These are phyloP conservation scores for Cutaneotrichosporon mucoides DNA, from an alignment of 1,284 basidiomycete species.

Conservation along the genomic window DNA sequence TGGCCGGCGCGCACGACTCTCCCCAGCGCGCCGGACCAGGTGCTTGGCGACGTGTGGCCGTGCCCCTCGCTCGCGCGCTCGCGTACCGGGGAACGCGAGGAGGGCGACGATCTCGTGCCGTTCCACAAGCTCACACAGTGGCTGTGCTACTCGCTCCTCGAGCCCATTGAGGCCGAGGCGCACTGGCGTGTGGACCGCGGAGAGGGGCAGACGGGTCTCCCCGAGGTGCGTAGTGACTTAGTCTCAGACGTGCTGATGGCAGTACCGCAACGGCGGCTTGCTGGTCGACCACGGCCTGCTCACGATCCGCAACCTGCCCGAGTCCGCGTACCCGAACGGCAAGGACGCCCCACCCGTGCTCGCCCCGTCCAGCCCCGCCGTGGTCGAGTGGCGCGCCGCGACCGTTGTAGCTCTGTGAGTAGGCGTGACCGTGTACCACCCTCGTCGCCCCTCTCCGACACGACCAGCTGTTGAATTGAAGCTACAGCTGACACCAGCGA, in stretches of 20 bases:
- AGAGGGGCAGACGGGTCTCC: constrained; percentile 53
- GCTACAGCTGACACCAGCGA: constrained; percentile 56
- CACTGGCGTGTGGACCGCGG: constrained; percentile 66
- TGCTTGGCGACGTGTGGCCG: constrained; percentile 88
- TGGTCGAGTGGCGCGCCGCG: constrained; percentile 93
- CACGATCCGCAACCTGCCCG: constrained; percentile 49
- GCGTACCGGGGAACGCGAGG: constrained; percentile 27
- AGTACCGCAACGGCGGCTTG: constrained; percentile 89
- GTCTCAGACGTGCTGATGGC: neutral
- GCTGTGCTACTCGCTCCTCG: constrained; percentile 82
- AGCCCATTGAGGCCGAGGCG: constrained; percentile 71
- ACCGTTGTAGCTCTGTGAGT: constrained; percentile 85
- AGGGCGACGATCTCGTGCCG: constrained; percentile 71
- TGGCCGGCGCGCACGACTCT: constrained; percentile 74
- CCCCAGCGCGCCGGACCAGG: constrained; percentile 55
- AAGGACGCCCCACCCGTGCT: constrained; percentile 54
- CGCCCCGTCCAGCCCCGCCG: constrained; percentile 71
- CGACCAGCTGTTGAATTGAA: neutral
- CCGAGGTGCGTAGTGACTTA: constrained; percentile 30
- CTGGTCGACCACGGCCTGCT: constrained; percentile 79
- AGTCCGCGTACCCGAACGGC: constrained; percentile 34
- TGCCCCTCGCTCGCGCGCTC: constrained; percentile 57
- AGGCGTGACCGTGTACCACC: neutral
- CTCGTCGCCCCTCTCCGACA: too few species aligned
- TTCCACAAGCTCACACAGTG: constrained; percentile 96